Evolutionary conservation across 2,329 filamentous ascomycete species (phyloP), one percentile per base, ranked within the genome.

Genomic region (Aureobasidium sp.): DNA sequence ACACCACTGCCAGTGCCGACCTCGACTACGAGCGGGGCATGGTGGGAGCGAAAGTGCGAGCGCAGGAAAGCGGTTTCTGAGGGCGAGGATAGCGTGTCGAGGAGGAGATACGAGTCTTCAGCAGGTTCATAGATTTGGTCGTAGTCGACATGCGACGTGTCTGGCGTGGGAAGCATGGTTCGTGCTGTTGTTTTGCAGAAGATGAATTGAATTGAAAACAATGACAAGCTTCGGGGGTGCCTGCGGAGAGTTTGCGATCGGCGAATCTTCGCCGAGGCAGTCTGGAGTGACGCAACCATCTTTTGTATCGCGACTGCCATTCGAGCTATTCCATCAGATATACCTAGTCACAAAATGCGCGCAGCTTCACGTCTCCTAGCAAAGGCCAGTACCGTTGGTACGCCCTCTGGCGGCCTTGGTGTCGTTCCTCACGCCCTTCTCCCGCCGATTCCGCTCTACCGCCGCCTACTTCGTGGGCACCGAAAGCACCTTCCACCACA

Each of bases 51-150:
- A 71, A 96, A 95, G 47, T 83, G 83, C 5, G 75, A 62, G 21
- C 79, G 78, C 25, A 97, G 83, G 73, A 91, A 96, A 29, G 77
- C 67, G 4, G 79, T 83, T 75, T 96, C 91, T 2, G 82, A 73
- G 0, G 79, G 63, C 1, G 86, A 88, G 0, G 92, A 93, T 48
- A 99, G 82, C 0, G 92, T 96, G 76, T 99, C 93, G 34, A 99
- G 84, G 53, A 99, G 83, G 48, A 99, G 84, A 72, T 91, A 99
- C 5, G 92, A 97, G 77, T 99, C 94, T 76, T 99, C 94, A 11
- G 93, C 88, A 39, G 94, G 94, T 72, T 97, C 92, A 76, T 99
- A 99, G 67, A 97, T 87, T 61, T 88, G 86, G 73, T 90, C 84
- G 76, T 92, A 96, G 60, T 88, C 84, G 63, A 97, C 90, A 77